Evolutionary conservation across 2,329 filamentous ascomycete genomes (phyloP).

Genomic region (Nigrospora oryzae): DNA sequence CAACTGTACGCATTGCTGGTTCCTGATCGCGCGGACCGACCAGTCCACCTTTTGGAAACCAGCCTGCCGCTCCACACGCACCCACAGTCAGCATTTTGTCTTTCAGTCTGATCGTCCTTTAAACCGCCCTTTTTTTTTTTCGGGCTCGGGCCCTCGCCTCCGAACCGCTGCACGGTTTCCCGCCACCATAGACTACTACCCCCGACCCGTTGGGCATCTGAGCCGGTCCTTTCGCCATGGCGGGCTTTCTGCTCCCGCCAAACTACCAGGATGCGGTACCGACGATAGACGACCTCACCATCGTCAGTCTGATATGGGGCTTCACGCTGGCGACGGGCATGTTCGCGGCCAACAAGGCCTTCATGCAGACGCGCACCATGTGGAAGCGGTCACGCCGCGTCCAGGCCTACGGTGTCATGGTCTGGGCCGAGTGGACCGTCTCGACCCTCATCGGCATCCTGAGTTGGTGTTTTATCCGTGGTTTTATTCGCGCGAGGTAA

Average conservation of each 20-base stretch:
- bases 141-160: too few relatives aligned
- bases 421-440: slow-evolving; percentile 22
- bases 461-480: slow-evolving; percentile 14
- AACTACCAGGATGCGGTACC: neutral
- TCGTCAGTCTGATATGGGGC: slow-evolving; percentile 22
- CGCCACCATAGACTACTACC: too few relatives aligned
- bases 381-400: slow-evolving; percentile 12
- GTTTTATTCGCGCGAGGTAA: neutral
- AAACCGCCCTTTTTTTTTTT: too few relatives aligned
- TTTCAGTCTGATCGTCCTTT: too few relatives aligned
- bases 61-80: too few relatives aligned
- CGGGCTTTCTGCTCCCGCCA: neutral
- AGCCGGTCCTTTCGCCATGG: neutral
- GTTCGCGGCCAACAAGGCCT: slow-evolving; percentile 17
- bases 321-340: slow-evolving; percentile 20
- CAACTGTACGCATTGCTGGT: too few relatives aligned
- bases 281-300: slow-evolving; percentile 12
- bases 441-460: slow-evolving; percentile 17
- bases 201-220: too few relatives aligned
- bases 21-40: too few relatives aligned
- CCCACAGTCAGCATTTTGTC: too few relatives aligned
- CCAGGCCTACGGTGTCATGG: slow-evolving; percentile 22
- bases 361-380: slow-evolving; percentile 17
- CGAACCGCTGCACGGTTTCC: too few relatives aligned
- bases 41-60: too few relatives aligned